Conservation (phyloP, 768 basidiomycete genomes). For the Phlebiopsis flavidoalba region DNA sequence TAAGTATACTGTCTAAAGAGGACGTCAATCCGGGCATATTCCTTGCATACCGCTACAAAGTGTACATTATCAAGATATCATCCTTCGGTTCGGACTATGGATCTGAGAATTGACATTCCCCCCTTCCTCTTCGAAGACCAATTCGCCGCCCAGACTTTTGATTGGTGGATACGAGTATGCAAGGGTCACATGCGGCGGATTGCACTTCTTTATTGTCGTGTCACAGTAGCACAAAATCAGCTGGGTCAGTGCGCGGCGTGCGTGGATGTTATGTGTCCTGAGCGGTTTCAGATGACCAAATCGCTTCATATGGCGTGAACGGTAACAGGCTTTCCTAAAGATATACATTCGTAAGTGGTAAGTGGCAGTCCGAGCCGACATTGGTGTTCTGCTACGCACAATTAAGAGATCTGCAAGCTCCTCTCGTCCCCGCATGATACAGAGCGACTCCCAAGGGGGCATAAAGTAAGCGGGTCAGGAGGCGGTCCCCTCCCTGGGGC, state of each 20-base stretch:
- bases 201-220: constrained; percentile 41
- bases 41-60: background rate
- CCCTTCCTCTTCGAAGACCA: constrained; percentile 33
- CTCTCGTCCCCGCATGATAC: constrained; percentile 51
- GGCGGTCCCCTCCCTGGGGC: constrained; percentile 65
- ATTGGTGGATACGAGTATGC: constrained; percentile 48
- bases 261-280: constrained; percentile 25
- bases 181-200: constrained; percentile 45
- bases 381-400: constrained; percentile 30
- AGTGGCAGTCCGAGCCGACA: background rate
- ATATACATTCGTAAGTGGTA: constrained; percentile 6
- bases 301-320: constrained; percentile 45
- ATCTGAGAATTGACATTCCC: background rate
- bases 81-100: background rate
- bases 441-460: constrained; percentile 53
- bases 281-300: constrained; percentile 32
- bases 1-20: too few relatives aligned
- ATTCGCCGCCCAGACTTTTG: constrained; percentile 37
- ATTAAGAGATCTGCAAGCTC: constrained; percentile 41
- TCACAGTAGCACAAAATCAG: constrained; percentile 58
- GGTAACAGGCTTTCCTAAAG: constrained; percentile 47
- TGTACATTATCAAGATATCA: background rate
- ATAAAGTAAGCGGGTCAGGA: constrained; percentile 54
- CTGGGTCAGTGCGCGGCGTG: constrained; percentile 35
- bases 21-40: too few relatives aligned